Percentiles rank a stretch among this genome's conserved stretches.
phyloP scores from a whole-genome alignment of 345 rosid species.

The Citrus medica region DNA sequence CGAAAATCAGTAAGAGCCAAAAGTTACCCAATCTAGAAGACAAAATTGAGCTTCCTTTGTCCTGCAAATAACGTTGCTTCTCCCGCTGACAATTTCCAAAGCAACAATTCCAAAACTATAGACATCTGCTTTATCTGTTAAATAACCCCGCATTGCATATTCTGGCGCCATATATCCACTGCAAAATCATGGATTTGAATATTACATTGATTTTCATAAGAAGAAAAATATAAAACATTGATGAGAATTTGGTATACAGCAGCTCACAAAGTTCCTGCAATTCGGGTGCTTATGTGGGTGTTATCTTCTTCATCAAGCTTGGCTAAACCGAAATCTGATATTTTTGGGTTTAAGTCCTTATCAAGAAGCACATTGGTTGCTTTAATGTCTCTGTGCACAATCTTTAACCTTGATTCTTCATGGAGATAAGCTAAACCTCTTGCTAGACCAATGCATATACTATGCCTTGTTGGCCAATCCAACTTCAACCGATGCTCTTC shows the following conservation, averaged over 20 bases:
- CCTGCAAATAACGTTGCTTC: slow-evolving; percentile 13
- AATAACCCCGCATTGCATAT: slow-evolving; percentile 34
- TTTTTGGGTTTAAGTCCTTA: too few relatives aligned
- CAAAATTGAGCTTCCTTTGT: neutral
- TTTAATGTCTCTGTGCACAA: too few relatives aligned
- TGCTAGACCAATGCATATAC: slow-evolving; percentile 63
- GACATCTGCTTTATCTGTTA: slow-evolving; percentile 33
- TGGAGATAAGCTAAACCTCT: slow-evolving; percentile 66
- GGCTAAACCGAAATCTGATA: too few relatives aligned
- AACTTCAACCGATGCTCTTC: too few relatives aligned
- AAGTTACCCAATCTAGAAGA: slow-evolving; percentile 35
- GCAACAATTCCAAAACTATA: slow-evolving; percentile 44
- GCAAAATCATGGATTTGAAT: neutral
- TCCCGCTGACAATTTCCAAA: slow-evolving; percentile 7
- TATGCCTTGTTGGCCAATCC: slow-evolving; percentile 61
- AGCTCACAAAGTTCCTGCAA: too few relatives aligned
- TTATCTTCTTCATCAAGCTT: too few relatives aligned
- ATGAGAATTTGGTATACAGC: too few relatives aligned
- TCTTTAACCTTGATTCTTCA: slow-evolving; percentile 34
- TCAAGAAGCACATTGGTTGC: too few relatives aligned
- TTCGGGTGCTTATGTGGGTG: too few relatives aligned
- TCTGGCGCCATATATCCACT: slow-evolving; percentile 9
- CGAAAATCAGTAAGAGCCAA: too few relatives aligned
- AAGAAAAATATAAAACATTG: too few relatives aligned
- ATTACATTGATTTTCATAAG: too few relatives aligned